These are phyloP conservation scores for Hypholoma fasciculare DNA, from an alignment of 768 basidiomycete genomes.

Conservation along the genomic window DNA sequence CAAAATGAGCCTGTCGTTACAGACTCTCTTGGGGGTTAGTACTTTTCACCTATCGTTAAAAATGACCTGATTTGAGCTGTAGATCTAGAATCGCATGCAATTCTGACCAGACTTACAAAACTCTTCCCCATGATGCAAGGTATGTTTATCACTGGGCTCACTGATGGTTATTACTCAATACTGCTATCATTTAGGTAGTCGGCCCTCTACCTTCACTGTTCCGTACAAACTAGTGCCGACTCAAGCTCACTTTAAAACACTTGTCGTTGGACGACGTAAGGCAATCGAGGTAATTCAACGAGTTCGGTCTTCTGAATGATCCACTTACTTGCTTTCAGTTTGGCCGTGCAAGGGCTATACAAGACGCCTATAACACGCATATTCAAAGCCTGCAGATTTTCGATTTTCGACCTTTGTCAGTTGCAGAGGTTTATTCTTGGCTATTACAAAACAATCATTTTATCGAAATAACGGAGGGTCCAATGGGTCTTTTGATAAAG, in stretches of 20 bases:
- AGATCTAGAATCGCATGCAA: constrained; percentile 24
- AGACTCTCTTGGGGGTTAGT: not conserved
- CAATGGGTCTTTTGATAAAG: not conserved
- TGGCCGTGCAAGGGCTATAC: constrained; percentile 46
- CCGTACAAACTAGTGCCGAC: constrained; percentile 42
- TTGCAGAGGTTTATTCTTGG: constrained; percentile 49
- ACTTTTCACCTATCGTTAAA: not conserved
- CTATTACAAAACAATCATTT: constrained; percentile 41
- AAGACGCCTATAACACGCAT: constrained; percentile 35
- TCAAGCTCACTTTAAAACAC: constrained; percentile 31
- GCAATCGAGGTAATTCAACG: constrained; percentile 45
- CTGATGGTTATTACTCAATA: not conserved
- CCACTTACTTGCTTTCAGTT: constrained; percentile 31
- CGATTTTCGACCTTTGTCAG: constrained; percentile 29
- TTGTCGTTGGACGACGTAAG: constrained; percentile 46
- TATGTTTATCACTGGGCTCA: constrained; percentile 10
- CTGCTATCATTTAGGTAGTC: constrained; percentile 9
- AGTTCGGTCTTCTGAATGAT: not conserved
- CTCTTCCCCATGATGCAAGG: constrained; percentile 47
- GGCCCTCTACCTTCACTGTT: constrained; percentile 21
- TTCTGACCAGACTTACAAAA: constrained; percentile 31
- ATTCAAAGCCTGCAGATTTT: constrained; percentile 12
- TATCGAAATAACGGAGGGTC: constrained; percentile 9
- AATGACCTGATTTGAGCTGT: not conserved
- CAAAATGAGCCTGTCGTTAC: not conserved